These are phyloP conservation scores for Colletotrichum liaoningense DNA, from an alignment of 2,329 filamentous ascomycete species.

Conservation along the genomic window DNA sequence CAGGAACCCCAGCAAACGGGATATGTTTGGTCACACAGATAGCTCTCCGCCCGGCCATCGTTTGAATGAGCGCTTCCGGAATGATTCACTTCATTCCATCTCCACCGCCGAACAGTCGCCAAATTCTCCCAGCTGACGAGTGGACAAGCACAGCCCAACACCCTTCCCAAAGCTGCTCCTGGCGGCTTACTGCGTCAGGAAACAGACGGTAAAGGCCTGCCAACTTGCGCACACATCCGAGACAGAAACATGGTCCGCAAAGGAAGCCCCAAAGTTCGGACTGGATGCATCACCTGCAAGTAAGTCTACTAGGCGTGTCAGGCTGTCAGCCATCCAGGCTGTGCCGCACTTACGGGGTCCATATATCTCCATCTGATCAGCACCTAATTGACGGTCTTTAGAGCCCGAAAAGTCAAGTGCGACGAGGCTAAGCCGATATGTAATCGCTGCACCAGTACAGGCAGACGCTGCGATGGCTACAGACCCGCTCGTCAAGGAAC, in stretches of 20 bases:
- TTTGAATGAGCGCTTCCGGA: background rate
- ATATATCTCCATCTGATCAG: background rate
- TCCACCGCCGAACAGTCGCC: background rate
- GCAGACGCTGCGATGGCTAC: slow-evolving; percentile 49
- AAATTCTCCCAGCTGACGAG: background rate
- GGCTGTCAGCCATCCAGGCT: background rate
- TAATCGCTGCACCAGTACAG: slow-evolving; percentile 63
- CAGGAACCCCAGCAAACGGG: background rate
- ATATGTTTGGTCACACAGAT: background rate
- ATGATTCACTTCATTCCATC: background rate
- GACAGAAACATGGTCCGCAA: background rate
- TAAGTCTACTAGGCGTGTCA: background rate
- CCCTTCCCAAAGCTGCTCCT: background rate
- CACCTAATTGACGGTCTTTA: slow-evolving; percentile 38
- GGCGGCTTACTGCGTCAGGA: too few relatives aligned
- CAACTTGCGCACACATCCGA: background rate
- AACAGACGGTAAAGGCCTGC: background rate
- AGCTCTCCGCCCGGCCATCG: background rate
- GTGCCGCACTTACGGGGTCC: background rate
- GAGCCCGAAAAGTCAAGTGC: slow-evolving; percentile 67
- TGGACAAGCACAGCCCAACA: background rate
- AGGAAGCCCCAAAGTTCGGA: slow-evolving; percentile 2
- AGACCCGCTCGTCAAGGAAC: background rate
- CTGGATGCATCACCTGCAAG: slow-evolving; percentile 2
- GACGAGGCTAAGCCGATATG: slow-evolving; percentile 65